Evolutionary conservation across 495 filamentous ascomycete species (phyloP).

Genomic region (Podospora tetraspora): DNA sequence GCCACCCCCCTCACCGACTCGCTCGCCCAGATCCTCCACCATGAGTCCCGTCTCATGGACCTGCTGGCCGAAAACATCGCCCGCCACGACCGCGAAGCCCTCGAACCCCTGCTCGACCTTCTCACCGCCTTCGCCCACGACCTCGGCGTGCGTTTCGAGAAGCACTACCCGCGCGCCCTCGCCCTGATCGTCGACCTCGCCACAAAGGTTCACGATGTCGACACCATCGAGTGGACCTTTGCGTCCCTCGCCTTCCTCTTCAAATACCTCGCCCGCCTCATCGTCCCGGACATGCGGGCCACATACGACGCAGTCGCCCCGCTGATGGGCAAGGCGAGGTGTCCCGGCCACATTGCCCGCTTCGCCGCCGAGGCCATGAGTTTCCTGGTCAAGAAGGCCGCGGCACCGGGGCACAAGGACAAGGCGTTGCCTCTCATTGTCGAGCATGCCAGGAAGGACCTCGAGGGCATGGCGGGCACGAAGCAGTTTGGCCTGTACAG

Average conservation of each 20-base stretch:
- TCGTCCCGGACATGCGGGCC: conserved; percentile 79
- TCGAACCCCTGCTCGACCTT: conserved; percentile 81
- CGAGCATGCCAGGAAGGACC: conserved; percentile 61
- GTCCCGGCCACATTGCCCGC: conserved; percentile 75
- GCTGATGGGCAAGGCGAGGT: conserved; percentile 74
- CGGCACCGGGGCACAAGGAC: conserved; percentile 64
- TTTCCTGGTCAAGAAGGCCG: conserved; percentile 86
- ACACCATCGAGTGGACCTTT: conserved; percentile 95
- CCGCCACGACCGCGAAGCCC: conserved; percentile 62
- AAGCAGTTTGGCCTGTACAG: conserved; percentile 60
- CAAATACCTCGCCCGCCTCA: conserved; percentile 84
- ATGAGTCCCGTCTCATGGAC: conserved; percentile 77
- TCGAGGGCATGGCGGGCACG: conserved; percentile 47
- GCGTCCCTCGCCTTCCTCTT: conserved; percentile 90
- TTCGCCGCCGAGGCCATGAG: conserved; percentile 95
- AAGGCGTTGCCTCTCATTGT: conserved; percentile 65
- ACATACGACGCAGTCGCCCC: conserved; percentile 78
- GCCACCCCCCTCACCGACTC: conserved; percentile 76
- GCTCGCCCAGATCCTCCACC: conserved; percentile 83
- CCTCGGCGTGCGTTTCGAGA: conserved; percentile 80
- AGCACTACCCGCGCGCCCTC: conserved; percentile 69
- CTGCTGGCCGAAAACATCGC: conserved; percentile 73
- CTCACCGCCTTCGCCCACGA: conserved; percentile 89
- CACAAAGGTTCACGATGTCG: conserved; percentile 50
- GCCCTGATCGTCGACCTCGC: conserved; percentile 56